These are phyloP conservation scores for Pseudevernia furfuracea DNA, from an alignment of 495 filamentous ascomycete genomes.

Conservation along the genomic window DNA sequence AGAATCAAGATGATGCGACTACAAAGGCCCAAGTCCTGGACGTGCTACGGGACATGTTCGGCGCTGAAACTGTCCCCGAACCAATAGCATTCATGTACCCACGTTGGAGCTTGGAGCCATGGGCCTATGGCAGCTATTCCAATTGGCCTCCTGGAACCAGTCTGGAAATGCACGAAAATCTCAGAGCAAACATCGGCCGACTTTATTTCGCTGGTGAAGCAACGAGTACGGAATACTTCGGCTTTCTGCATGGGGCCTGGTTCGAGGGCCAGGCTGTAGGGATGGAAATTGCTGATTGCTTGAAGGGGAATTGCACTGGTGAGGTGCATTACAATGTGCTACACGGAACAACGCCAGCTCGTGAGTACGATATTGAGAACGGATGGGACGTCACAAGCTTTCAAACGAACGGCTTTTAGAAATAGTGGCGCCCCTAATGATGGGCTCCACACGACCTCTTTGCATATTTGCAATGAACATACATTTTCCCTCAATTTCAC, in stretches of 20 bases:
- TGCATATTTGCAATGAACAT: neutral
- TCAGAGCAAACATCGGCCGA: slow-evolving; percentile 57
- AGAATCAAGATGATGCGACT: slow-evolving; percentile 52
- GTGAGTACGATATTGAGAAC: slow-evolving; percentile 29
- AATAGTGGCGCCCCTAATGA: neutral
- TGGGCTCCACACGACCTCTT: neutral
- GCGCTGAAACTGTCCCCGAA: slow-evolving; percentile 51
- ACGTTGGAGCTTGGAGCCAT: slow-evolving; percentile 58
- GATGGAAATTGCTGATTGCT: slow-evolving; percentile 41
- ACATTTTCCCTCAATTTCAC: neutral
- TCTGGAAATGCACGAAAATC: slow-evolving; percentile 63
- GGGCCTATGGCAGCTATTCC: slow-evolving; percentile 63
- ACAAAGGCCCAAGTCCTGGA: slow-evolving; percentile 54
- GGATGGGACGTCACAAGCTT: slow-evolving; percentile 32
- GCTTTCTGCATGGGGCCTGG: slow-evolving; percentile 63
- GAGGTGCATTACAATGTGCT: slow-evolving; percentile 32
- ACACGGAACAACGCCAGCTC: slow-evolving; percentile 28
- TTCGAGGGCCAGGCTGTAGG: slow-evolving; percentile 53
- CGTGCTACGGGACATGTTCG: slow-evolving; percentile 61
- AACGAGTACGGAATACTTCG: slow-evolving; percentile 61
- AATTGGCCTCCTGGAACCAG: slow-evolving; percentile 65
- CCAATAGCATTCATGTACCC: slow-evolving; percentile 64
- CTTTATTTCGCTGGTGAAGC: slow-evolving; percentile 69
- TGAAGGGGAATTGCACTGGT: slow-evolving; percentile 24
- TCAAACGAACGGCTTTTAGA: slow-evolving; percentile 14